Evolutionary conservation across 1,284 basidiomycete genomes (phyloP), one percentile per base, ranked within the genome.

Genomic region (Anthracocystis setariae): DNA sequence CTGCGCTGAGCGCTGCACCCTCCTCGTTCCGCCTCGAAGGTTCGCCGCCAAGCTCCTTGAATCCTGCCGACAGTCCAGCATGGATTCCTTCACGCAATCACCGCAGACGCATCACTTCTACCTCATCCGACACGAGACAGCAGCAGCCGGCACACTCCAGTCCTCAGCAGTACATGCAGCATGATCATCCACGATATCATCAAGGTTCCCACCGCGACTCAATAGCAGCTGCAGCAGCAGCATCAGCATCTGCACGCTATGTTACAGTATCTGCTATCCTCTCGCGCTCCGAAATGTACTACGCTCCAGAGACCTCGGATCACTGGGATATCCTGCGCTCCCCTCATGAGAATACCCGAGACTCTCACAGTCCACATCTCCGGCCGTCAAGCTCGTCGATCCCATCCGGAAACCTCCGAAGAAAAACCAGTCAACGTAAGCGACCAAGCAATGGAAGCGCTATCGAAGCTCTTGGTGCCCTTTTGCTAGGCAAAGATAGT

Each of bases 391-490:
- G 24, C 17, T 52, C 56, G 9, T 46, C 25, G 5, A 42, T 59
- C 13, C 33, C 37, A 5, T 27, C 47, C 32, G 53, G 48, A 15
- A 59, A 44, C 42, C 29, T 51, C 13, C 42, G 57, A 35, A 42
- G 63, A 33, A 50, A 40, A 20, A 37, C 29, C 5, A 60, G 52
- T 18, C 67, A 70, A 18, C 51, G 56, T 13, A 72, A 60, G 32
- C 47, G 53, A 8, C 61, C 63, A 5, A 74, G 75, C 50, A 82
- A 75, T 35, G 79, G 80, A 20, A 79, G 77, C 45, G 80, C 80
- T 4, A 55, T 82, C 17, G 80, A 82, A 37, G 80, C 80, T 1
- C 67, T 82, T 10, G 76, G 78, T 9, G 74, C 80, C 0, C 53
- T 82, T 1, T 58, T 82, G 7, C 57, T 82, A 38, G 70, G 67